These are phyloP conservation scores for Themeda triandra DNA, from an alignment of 176 grass and related monocot genomes.

Conservation along the genomic window DNA sequence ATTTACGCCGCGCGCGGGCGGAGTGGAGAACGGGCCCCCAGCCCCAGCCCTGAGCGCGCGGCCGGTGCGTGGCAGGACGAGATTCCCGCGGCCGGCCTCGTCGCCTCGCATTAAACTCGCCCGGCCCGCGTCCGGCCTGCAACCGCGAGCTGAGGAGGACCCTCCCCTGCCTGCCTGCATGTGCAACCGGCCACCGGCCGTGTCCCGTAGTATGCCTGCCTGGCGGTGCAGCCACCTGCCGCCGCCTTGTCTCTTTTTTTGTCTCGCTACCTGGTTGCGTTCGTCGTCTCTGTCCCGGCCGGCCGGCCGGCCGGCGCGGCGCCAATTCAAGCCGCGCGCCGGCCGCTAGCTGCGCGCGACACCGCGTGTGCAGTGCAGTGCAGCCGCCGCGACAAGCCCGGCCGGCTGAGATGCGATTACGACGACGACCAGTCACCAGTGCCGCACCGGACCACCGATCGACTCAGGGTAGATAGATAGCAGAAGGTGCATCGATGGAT, in stretches of 20 bases:
- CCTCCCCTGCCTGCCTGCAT: neutral
- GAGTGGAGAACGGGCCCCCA: neutral
- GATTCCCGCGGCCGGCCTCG: conserved; percentile 34
- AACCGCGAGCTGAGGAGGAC: neutral
- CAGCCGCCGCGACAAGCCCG: too few relatives aligned
- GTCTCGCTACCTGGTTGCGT: neutral
- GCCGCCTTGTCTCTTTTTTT: conserved; percentile 21
- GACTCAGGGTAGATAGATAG: too few relatives aligned
- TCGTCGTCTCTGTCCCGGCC: neutral
- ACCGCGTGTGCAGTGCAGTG: too few relatives aligned
- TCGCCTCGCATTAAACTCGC: conserved; percentile 9
- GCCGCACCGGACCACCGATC: too few relatives aligned
- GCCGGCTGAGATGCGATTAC: too few relatives aligned
- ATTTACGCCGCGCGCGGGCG: neutral
- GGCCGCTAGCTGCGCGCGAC: too few relatives aligned
- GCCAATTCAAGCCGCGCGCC: neutral
- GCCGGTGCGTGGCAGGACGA: conserved; percentile 21
- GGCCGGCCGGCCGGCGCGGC: neutral
- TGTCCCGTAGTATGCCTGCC: neutral
- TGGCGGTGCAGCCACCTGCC: neutral
- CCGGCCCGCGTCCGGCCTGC: neutral
- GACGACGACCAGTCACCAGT: too few relatives aligned
- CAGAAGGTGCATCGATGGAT: too few relatives aligned
- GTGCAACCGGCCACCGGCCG: neutral
- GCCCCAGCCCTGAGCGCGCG: neutral